phyloP scores from a whole-genome alignment of 2,329 filamentous ascomycete genomes.

The Pseudogymnoascus sp. region DNA sequence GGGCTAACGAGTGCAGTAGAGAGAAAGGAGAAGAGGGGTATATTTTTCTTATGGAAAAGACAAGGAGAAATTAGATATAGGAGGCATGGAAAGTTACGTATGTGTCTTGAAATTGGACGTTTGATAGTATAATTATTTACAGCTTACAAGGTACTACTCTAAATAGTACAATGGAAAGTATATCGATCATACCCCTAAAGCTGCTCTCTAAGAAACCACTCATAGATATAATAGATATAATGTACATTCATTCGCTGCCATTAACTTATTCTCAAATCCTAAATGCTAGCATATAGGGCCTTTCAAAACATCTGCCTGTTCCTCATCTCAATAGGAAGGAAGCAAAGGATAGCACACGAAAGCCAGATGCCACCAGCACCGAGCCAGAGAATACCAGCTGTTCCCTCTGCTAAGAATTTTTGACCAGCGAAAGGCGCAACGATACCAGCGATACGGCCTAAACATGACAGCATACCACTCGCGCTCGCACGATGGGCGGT shows the following conservation, averaged over 20 bases:
- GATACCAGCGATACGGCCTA: slow-evolving; percentile 7
- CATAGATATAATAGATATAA: neutral
- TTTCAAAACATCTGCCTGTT: slow-evolving; percentile 1
- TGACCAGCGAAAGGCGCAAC: slow-evolving; percentile 8
- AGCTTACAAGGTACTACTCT: neutral
- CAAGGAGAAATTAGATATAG: neutral
- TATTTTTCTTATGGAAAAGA: neutral
- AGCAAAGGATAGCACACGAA: neutral
- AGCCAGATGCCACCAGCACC: slow-evolving; percentile 9
- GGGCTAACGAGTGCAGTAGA: too few relatives aligned
- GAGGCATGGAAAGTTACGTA: neutral
- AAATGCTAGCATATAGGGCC: neutral
- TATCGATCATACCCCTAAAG: neutral
- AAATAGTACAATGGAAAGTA: neutral
- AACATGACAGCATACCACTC: slow-evolving; percentile 5
- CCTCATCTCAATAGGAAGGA: slow-evolving; percentile 8
- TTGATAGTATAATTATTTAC: neutral
- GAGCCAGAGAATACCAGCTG: slow-evolving; percentile 5
- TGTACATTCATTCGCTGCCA: neutral
- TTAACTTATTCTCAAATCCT: neutral
- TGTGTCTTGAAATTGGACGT: neutral
- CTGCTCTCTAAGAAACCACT: neutral
- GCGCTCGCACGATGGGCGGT: slow-evolving; percentile 1
- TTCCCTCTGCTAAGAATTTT: neutral
- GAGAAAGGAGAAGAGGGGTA: neutral